These are phyloP conservation scores for Rutstroemia sydowiana DNA, from an alignment of 2,329 filamentous ascomycete species.

Conservation along the genomic window DNA sequence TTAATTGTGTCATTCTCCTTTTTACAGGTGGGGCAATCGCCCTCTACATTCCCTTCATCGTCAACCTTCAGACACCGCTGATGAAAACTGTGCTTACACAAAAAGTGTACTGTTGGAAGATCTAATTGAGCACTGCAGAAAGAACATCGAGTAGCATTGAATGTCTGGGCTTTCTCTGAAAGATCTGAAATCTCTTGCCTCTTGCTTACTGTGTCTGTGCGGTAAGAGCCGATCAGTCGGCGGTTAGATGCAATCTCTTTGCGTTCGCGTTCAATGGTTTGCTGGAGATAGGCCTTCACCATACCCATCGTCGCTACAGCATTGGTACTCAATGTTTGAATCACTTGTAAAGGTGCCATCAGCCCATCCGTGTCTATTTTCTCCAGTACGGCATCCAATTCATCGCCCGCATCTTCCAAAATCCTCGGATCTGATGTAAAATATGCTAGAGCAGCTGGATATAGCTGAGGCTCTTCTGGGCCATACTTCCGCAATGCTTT, in stretches of 20 bases:
- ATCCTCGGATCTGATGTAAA: constrained; percentile 79
- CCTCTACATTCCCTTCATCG: constrained; percentile 48
- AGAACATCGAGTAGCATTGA: constrained; percentile 83
- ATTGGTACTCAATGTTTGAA: constrained; percentile 76
- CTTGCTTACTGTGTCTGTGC: constrained; percentile 73
- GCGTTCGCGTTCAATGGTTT: constrained; percentile 82
- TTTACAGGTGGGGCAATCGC: constrained; percentile 82
- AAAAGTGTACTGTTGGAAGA: constrained; percentile 85
- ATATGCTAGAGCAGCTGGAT: constrained; percentile 86
- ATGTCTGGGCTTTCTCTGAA: constrained; percentile 72
- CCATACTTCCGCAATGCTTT: constrained; percentile 88
- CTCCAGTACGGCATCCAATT: constrained; percentile 70
- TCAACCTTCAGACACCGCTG: constrained; percentile 62
- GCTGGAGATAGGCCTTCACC: constrained; percentile 85
- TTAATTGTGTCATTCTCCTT: constrained; percentile 80
- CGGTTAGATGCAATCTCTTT: constrained; percentile 77
- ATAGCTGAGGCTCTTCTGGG: constrained; percentile 81
- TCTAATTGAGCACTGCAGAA: constrained; percentile 70
- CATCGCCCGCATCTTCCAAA: constrained; percentile 79
- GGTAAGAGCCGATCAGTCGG: constrained; percentile 74
- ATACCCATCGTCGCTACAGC: constrained; percentile 94
- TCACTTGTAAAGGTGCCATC: constrained; percentile 93
- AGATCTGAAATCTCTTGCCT: constrained; percentile 72
- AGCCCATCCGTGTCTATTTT: constrained; percentile 86
- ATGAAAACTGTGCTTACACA: constrained; percentile 97